Evolutionary conservation across 208 protist species (phyloP).

Genomic region (Leptomonas seymouri): DNA sequence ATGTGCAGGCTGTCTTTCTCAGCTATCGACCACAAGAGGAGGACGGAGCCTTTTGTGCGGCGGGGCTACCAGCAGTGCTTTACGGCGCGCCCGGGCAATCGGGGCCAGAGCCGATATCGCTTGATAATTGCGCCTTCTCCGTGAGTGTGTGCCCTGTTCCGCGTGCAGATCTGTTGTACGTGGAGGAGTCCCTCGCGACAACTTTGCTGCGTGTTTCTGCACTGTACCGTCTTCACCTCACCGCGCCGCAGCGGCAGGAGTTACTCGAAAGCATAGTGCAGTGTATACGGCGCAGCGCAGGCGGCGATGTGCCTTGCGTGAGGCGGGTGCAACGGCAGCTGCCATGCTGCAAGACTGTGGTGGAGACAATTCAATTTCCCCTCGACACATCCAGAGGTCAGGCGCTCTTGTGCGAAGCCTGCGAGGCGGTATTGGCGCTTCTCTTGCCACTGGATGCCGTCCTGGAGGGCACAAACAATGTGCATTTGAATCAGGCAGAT

Average conservation of each 20-base stretch:
- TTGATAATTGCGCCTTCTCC: not conserved
- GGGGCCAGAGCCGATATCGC: no score
- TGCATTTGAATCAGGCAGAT: not conserved
- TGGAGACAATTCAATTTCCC: not conserved
- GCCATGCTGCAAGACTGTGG: not conserved
- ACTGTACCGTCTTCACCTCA: constrained; percentile 23
- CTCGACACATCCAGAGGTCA: constrained; percentile 18
- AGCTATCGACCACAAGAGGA: constrained; percentile 16
- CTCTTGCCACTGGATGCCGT: constrained; percentile 15
- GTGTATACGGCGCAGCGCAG: constrained; percentile 2
- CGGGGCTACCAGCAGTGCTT: not conserved
- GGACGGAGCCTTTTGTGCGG: not conserved
- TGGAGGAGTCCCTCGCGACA: constrained; percentile 56
- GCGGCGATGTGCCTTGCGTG: not conserved
- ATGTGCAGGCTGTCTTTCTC: constrained; percentile 54
- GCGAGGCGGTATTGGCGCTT: constrained; percentile 41
- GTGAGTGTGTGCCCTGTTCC: not conserved
- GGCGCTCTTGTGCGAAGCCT: constrained; percentile 34
- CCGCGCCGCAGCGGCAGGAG: constrained; percentile 14
- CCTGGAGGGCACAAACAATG: not conserved
- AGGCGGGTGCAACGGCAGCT: not conserved
- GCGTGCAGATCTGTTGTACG: constrained; percentile 32
- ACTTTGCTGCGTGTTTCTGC: constrained; percentile 43
- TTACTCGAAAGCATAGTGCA: constrained; percentile 32
- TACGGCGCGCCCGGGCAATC: not conserved